These are phyloP conservation scores for Geotrichum reessii DNA, from an alignment of 1,139 yeast genomes.

Conservation along the genomic window DNA sequence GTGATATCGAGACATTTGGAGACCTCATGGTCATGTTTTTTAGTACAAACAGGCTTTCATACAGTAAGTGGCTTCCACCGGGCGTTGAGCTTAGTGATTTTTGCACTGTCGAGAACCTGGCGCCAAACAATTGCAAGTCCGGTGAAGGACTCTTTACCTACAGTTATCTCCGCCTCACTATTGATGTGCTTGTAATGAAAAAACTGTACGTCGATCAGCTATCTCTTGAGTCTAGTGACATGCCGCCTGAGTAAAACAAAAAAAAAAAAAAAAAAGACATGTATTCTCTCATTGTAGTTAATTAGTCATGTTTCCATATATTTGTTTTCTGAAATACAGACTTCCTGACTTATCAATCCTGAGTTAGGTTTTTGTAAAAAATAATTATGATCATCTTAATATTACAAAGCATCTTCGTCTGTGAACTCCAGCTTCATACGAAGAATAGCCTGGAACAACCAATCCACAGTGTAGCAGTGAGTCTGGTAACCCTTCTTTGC, in stretches of 20 bases:
- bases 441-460: conserved; percentile 23
- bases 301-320: not conserved
- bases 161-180: not conserved
- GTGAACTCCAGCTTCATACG: conserved; percentile 20
- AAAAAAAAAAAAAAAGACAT: not conserved
- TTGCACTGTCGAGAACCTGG: not conserved
- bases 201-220: not conserved
- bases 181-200: not conserved
- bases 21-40: not conserved
- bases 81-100: not conserved
- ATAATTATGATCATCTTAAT: too few species aligned
- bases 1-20: not conserved
- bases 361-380: not conserved
- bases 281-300: too few species aligned
- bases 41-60: not conserved
- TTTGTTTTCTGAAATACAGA: not conserved
- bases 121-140: not conserved
- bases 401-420: not conserved
- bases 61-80: not conserved
- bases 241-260: not conserved
- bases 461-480: conserved; percentile 20
- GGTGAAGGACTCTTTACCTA: not conserved
- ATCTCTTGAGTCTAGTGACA: not conserved
- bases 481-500: conserved; percentile 8
- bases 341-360: not conserved